A percentile compares a stretch with the other conserved stretches of the same genome.
Conservation (phyloP, 257 asterid genomes). For the Nemophila menziesii region DNA sequence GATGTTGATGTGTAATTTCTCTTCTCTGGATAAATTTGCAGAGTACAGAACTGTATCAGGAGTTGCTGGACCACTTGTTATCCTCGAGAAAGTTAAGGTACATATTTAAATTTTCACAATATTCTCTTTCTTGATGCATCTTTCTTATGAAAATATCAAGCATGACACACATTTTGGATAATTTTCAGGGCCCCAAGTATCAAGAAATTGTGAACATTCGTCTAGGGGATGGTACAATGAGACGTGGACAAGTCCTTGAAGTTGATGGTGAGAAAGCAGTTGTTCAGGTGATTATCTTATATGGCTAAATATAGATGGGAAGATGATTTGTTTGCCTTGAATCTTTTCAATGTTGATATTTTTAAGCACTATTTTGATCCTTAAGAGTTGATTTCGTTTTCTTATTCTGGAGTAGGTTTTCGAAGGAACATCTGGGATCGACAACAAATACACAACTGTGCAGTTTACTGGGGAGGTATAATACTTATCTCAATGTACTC, state of each 20-base stretch:
- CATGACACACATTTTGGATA: conserved; percentile 13
- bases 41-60: conserved; percentile 98
- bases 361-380: neutral
- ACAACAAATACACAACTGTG: conserved; percentile 87
- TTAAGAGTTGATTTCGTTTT: conserved; percentile 9
- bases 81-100: conserved; percentile 98
- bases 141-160: conserved; percentile 5
- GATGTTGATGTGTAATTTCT: neutral
- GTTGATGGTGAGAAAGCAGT: conserved; percentile 98
- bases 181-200: conserved; percentile 88
- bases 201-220: conserved; percentile 96
- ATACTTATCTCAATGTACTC: conserved; percentile 17
- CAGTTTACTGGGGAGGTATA: conserved; percentile 98
- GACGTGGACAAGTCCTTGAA: conserved; percentile 97
- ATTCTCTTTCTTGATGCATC: conserved; percentile 6
- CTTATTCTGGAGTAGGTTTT: conserved; percentile 45
- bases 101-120: conserved; percentile 6
- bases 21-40: conserved; percentile 22
- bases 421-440: conserved; percentile 98
- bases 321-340: neutral
- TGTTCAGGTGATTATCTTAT: conserved; percentile 59
- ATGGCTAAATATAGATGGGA: neutral
- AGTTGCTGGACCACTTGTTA: conserved; percentile 98
- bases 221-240: conserved; percentile 84
- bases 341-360: too few relatives aligned